Conservation (phyloP, 164 flowering plant genomes). For the Vitis rupestris region DNA sequence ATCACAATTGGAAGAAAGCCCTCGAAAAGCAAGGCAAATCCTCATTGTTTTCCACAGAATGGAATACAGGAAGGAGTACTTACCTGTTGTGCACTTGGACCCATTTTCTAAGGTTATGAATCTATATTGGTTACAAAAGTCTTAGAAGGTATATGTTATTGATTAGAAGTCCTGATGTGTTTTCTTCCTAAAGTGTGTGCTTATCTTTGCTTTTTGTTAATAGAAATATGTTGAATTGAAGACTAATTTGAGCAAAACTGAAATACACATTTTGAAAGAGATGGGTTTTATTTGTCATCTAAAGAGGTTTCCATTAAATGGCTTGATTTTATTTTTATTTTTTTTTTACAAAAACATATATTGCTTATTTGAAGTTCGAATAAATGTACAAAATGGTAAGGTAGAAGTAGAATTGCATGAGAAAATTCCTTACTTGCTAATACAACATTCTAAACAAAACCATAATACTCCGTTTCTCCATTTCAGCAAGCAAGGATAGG, state of each 20-base stretch:
- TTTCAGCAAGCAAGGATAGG: background rate
- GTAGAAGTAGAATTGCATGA: too few relatives aligned
- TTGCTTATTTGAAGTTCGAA: too few relatives aligned
- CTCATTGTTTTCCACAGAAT: constrained; percentile 87
- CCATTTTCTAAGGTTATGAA: constrained; percentile 56
- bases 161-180: background rate
- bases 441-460: too few relatives aligned
- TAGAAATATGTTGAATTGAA: constrained; percentile 86
- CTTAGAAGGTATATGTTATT: background rate
- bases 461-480: too few relatives aligned
- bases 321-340: too few relatives aligned
- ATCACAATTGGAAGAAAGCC: constrained; percentile 89
- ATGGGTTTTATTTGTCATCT: constrained; percentile 94
- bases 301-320: too few relatives aligned
- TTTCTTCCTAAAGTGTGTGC: constrained; percentile 1
- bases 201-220: background rate
- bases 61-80: constrained; percentile 91
- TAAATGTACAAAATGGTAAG: too few relatives aligned
- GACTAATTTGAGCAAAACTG: constrained; percentile 73
- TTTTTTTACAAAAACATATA: too few relatives aligned
- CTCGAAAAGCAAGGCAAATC: constrained; percentile 82
- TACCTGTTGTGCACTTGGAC: constrained; percentile 74
- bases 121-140: background rate
- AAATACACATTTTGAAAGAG: constrained; percentile 86
- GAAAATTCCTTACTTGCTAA: too few relatives aligned